Evolutionary conservation across 441 rosid species (phyloP), one percentile per base, ranked within the genome.

Genomic region (Omphalea diandra): DNA sequence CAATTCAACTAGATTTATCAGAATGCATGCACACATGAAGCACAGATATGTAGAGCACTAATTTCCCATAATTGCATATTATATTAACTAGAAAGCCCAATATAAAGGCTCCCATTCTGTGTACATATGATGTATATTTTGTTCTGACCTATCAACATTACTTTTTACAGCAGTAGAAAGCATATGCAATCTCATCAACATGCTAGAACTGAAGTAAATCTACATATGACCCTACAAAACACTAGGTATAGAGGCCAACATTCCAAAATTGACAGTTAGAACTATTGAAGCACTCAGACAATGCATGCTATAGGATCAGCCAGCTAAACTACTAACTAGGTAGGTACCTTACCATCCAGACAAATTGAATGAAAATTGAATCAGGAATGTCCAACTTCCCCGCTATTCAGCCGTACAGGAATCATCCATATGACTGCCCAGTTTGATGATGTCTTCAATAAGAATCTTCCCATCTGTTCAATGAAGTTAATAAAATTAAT

Each of bases 401-500:
- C 53, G 80, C 92, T 65, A 44, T 73, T 85, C 87, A 0, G 83
- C 67, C 31, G 83, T 70, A 57, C 71, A 67, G 63, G 68, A 29
- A 56, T 87, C 90, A 67, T 90, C 97, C 2, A 73, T 82, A 69
- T 74, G 73, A 79, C 91, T 86, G 69, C 96, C 98, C 83, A 89
- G 64, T 65, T 82, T 86, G 62, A 93, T 88, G 52, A 93, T 93
- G 83, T 93, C 98, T 79, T 93, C 96, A 64, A 93, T 93, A 41
- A 88, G 89, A 69, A 93, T 90, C 84, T 90, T 93, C 72, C 98
- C 98, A 74, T 93, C 98, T 90, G 78, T 78, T 65, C 71, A 73
- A 68, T 69, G 52, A 73, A 63, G 17, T 41, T 7, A 63, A 55
- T 20, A 36, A 32, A 57, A 17, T 3, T 24, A 63, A 4, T 71